These are phyloP conservation scores for Glaciozyma antarctica DNA, from an alignment of 768 basidiomycete genomes.

Conservation along the genomic window DNA sequence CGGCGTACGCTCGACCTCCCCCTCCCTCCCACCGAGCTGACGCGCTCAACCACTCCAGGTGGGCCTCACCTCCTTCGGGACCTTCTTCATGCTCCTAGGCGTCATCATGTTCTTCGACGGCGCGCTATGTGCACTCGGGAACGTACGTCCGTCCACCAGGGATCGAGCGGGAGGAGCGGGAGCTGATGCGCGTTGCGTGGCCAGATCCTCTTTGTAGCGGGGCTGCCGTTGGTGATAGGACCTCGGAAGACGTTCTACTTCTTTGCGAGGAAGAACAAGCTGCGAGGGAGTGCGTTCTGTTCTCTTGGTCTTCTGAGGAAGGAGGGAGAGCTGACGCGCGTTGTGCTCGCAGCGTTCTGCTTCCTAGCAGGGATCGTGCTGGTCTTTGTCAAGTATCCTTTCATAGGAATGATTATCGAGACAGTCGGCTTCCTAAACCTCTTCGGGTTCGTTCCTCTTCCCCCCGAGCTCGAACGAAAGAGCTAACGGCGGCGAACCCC, in stretches of 20 bases:
- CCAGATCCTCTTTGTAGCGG: conserved; percentile 85
- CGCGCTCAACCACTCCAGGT: conserved; percentile 60
- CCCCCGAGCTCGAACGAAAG: not conserved
- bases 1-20: conserved; percentile 5
- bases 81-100: conserved; percentile 90
- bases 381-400: conserved; percentile 91
- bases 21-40: not conserved
- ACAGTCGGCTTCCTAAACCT: conserved; percentile 94
- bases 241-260: conserved; percentile 96
- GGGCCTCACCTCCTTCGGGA: conserved; percentile 89
- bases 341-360: conserved; percentile 46
- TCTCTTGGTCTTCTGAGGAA: not conserved
- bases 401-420: conserved; percentile 84
- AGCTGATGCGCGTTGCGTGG: not conserved
- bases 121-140: conserved; percentile 89
- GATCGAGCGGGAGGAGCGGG: not conserved
- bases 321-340: not conserved
- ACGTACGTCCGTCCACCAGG: conserved; percentile 50
- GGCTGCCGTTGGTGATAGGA: conserved; percentile 91
- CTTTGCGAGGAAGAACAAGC: conserved; percentile 89
- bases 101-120: conserved; percentile 95
- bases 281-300: conserved; percentile 56
- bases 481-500: conserved; percentile 5
- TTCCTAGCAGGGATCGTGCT: conserved; percentile 84
- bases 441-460: conserved; percentile 59